Percentiles rank a stretch among this genome's conserved stretches.
These are phyloP conservation scores for Leucoagaricus sp. DNA, from an alignment of 1,284 basidiomycete species.

Conservation along the genomic window DNA sequence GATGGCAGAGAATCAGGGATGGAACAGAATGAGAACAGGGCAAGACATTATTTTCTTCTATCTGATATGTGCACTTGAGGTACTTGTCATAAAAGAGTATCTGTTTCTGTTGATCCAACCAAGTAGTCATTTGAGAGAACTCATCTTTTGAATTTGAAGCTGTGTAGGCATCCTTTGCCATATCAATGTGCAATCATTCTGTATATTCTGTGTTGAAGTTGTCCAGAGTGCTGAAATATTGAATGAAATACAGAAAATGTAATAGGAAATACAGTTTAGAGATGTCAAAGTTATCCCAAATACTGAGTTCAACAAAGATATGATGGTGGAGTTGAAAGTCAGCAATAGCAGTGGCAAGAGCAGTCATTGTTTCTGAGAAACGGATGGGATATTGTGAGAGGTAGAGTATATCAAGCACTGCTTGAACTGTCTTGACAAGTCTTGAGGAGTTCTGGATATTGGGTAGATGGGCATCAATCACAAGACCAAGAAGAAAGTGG, in stretches of 20 bases:
- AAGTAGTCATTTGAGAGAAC: slow-evolving; percentile 33
- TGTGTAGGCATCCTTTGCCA: slow-evolving; percentile 33
- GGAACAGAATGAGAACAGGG: not conserved
- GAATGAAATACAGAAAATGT: slow-evolving; percentile 31
- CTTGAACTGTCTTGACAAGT: slow-evolving; percentile 2
- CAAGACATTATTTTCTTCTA: not conserved
- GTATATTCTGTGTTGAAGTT: slow-evolving; percentile 33
- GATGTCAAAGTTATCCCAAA: slow-evolving; percentile 32
- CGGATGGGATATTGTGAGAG: slow-evolving; percentile 34
- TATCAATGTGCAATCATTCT: slow-evolving; percentile 34
- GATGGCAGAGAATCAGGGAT: not conserved
- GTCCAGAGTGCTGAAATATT: slow-evolving; percentile 29
- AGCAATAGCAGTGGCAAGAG: not conserved
- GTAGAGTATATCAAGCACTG: slow-evolving; percentile 38
- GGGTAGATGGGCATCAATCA: not conserved
- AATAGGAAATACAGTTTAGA: slow-evolving; percentile 33
- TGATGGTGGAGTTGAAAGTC: slow-evolving; percentile 32
- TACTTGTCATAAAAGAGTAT: slow-evolving; percentile 12
- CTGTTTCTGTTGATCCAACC: slow-evolving; percentile 32
- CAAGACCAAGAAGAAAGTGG: slow-evolving; percentile 28
- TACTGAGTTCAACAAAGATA: slow-evolving; percentile 31
- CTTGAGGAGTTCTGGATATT: not conserved
- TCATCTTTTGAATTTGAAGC: slow-evolving; percentile 33
- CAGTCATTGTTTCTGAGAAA: slow-evolving; percentile 2
- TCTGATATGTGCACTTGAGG: not conserved